Percentiles rank a stretch among this genome's conserved stretches.
These are phyloP conservation scores for Magnaporthales sp. DNA, from an alignment of 2,329 filamentous ascomycete species.

Conservation along the genomic window DNA sequence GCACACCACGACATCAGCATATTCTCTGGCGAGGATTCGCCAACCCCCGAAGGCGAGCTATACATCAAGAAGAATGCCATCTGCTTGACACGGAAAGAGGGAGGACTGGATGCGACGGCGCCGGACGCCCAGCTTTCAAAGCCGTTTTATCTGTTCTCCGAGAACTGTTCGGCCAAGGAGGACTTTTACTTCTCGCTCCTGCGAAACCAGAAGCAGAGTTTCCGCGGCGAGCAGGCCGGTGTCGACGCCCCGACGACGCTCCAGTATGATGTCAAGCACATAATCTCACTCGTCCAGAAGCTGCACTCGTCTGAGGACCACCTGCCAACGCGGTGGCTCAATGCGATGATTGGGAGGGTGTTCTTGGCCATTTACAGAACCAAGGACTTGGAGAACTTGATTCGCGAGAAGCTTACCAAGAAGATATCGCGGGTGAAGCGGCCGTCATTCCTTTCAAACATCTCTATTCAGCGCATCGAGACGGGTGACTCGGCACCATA, in stretches of 20 bases:
- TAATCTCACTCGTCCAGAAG: slow-evolving; percentile 82
- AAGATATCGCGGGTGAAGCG: slow-evolving; percentile 93
- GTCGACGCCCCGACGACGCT: slow-evolving; percentile 58
- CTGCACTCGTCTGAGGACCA: slow-evolving; percentile 90
- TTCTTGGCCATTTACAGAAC: slow-evolving; percentile 88
- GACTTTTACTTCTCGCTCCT: slow-evolving; percentile 95
- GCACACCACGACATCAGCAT: slow-evolving; percentile 80
- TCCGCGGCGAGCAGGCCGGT: slow-evolving; percentile 32
- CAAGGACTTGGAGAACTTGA: slow-evolving; percentile 65
- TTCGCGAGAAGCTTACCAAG: slow-evolving; percentile 83
- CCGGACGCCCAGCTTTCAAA: slow-evolving; percentile 55
- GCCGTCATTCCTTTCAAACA: slow-evolving; percentile 78
- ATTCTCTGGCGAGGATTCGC: slow-evolving; percentile 64
- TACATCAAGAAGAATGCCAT: slow-evolving; percentile 94
- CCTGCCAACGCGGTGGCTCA: slow-evolving; percentile 84
- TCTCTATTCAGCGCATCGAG: slow-evolving; percentile 74
- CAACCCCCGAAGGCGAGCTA: slow-evolving; percentile 80
- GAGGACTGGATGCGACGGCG: slow-evolving; percentile 43
- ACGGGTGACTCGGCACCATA: slow-evolving; percentile 82
- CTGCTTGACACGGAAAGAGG: slow-evolving; percentile 59
- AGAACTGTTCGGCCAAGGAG: slow-evolving; percentile 93
- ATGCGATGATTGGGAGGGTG: slow-evolving; percentile 78
- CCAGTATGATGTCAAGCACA: slow-evolving; percentile 73
- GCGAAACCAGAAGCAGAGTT: slow-evolving; percentile 67
- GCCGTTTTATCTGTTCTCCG: slow-evolving; percentile 89